These are phyloP conservation scores for Teratosphaeria pseudoeucalypti DNA, from an alignment of 2,329 filamentous ascomycete genomes.

Conservation along the genomic window DNA sequence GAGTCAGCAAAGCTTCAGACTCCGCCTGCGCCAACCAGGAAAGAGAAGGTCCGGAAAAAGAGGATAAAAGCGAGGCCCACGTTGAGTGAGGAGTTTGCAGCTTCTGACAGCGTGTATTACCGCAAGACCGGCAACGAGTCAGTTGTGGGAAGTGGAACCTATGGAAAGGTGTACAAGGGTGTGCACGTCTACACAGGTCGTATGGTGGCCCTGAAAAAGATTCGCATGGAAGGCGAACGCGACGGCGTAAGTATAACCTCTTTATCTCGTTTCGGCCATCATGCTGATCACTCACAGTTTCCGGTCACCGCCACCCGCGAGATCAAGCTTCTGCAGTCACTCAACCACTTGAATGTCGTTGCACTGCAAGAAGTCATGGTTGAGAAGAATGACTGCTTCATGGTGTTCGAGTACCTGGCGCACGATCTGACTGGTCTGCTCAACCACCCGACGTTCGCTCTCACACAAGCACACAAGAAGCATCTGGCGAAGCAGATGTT, in stretches of 20 bases:
- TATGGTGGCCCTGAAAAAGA: slow-evolving; percentile 77
- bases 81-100: slow-evolving; percentile 59
- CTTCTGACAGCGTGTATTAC: slow-evolving; percentile 84
- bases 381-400: slow-evolving; percentile 96
- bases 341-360: slow-evolving; percentile 74
- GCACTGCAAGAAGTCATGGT: slow-evolving; percentile 90
- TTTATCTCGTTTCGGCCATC: neutral
- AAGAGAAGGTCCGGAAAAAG: slow-evolving; percentile 53
- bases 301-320: slow-evolving; percentile 85
- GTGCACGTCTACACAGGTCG: slow-evolving; percentile 82
- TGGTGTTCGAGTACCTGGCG: slow-evolving; percentile 97
- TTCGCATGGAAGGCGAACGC: slow-evolving; percentile 85
- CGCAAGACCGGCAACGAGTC: slow-evolving; percentile 96
- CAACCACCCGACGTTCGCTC: slow-evolving; percentile 84
- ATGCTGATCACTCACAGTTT: slow-evolving; percentile 40
- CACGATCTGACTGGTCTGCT: slow-evolving; percentile 91
- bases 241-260: slow-evolving; percentile 49
- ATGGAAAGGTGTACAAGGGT: slow-evolving; percentile 93
- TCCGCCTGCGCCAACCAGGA: slow-evolving; percentile 23
- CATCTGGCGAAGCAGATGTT: slow-evolving; percentile 88
- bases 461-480: slow-evolving; percentile 81
- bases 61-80: slow-evolving; percentile 61
- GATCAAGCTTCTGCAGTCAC: slow-evolving; percentile 81
- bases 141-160: slow-evolving; percentile 88
- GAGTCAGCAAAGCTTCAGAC: slow-evolving; percentile 11